phyloP scores from a whole-genome alignment of 257 asterid species.

The Solanum acaule region DNA sequence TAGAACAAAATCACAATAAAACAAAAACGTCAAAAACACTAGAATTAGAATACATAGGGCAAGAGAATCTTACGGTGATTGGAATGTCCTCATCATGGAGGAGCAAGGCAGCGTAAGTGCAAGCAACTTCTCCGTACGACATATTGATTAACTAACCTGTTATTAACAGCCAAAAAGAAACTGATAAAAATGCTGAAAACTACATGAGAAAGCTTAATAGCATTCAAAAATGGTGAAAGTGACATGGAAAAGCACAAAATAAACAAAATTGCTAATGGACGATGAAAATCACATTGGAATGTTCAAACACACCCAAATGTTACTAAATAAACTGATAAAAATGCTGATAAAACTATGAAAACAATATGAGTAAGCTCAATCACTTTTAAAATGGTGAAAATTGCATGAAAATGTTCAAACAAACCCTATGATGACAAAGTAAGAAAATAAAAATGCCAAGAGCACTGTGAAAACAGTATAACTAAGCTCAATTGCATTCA shows the following conservation, averaged over 20 bases:
- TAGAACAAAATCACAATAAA: background rate
- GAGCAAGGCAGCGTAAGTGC: background rate
- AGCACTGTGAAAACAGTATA: too few species aligned
- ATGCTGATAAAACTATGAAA: background rate
- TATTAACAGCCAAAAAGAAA: too few species aligned
- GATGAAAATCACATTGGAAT: background rate
- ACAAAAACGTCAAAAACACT: too few species aligned
- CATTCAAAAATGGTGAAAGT: background rate
- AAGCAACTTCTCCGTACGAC: background rate
- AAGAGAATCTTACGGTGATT: background rate
- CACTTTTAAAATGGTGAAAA: background rate
- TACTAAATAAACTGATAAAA: background rate
- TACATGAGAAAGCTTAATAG: background rate
- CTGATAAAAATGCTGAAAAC: background rate
- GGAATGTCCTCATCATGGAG: slow-evolving; percentile 3
- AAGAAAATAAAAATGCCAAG: background rate
- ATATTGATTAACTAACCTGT: background rate
- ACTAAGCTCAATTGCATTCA: background rate
- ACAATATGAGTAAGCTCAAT: background rate
- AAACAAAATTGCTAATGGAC: background rate
- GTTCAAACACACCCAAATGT: background rate
- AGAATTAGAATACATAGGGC: background rate
- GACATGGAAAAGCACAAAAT: background rate
- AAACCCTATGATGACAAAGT: background rate
- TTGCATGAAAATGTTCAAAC: background rate